Evolutionary conservation across 2,329 filamentous ascomycete species (phyloP).

Genomic region (Fusarium xyrophilum): DNA sequence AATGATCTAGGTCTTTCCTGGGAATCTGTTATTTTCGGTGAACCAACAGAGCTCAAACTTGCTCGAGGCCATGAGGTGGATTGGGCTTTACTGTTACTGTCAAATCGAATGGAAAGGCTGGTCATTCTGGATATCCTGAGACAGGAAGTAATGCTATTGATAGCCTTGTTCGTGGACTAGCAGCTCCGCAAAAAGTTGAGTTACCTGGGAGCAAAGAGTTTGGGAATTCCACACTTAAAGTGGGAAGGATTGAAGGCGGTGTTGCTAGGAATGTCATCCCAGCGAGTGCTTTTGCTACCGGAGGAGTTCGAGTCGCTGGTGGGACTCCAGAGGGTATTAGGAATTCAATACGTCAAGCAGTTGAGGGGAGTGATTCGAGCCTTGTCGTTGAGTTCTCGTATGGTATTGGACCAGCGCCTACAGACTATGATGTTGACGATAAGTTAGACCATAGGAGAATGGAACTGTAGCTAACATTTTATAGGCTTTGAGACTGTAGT

Average conservation of each 20-base stretch:
- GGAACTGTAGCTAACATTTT: no score
- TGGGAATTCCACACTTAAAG: not conserved
- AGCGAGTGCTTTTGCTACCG: not conserved
- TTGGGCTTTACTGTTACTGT: not conserved
- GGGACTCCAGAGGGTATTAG: not conserved
- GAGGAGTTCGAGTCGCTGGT: not conserved
- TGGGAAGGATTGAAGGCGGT: constrained; percentile 2
- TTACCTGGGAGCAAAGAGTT: not conserved
- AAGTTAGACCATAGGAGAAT: no score
- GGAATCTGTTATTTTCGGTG: constrained; percentile 7
- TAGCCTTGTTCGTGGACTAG: not conserved
- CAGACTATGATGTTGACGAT: constrained; percentile 2
- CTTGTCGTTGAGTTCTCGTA: not conserved
- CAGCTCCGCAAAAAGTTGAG: not conserved
- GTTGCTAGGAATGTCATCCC: constrained; percentile 6
- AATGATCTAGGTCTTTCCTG: not conserved
- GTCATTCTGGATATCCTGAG: constrained; percentile 6
- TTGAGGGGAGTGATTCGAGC: not conserved
- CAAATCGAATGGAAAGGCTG: not conserved
- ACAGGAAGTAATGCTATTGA: constrained; percentile 6
- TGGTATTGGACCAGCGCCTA: not conserved
- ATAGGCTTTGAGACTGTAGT: not conserved
- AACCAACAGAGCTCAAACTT: constrained; percentile 7
- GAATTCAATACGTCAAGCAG: not conserved
- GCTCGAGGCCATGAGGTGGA: not conserved